Evolutionary conservation across 805 yeast genomes (phyloP).

Genomic region (Wickerhamomyces canadensis): DNA sequence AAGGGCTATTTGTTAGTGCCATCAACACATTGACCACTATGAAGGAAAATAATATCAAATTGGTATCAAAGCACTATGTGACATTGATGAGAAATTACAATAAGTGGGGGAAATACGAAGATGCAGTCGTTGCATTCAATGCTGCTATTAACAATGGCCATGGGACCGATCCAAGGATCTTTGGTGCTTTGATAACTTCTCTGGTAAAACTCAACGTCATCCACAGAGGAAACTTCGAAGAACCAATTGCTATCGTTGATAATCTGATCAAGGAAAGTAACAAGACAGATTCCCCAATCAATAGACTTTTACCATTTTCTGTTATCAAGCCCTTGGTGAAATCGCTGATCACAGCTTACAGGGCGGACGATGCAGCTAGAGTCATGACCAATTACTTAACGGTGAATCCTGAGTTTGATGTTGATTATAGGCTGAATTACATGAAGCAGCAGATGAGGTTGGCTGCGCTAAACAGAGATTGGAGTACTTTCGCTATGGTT

Average conservation of each 20-base stretch:
- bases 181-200: constrained; percentile 26
- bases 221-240: constrained; percentile 22
- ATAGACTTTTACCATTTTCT: constrained; percentile 27
- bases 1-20: constrained; percentile 24
- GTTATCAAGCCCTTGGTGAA: constrained; percentile 32
- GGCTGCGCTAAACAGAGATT: constrained; percentile 23
- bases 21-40: constrained; percentile 25
- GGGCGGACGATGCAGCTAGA: constrained; percentile 27
- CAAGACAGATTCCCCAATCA: constrained; percentile 16
- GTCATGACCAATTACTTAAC: constrained; percentile 27
- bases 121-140: constrained; percentile 23
- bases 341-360: constrained; percentile 24
- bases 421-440: constrained; percentile 19
- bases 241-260: constrained; percentile 26
- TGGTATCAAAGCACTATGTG: constrained; percentile 24
- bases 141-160: constrained; percentile 21
- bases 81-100: constrained; percentile 27
- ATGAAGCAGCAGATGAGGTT: constrained; percentile 28
- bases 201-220: constrained; percentile 25
- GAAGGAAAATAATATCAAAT: constrained; percentile 16
- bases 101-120: constrained; percentile 21
- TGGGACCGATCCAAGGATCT: constrained; percentile 22
- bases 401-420: constrained; percentile 21
- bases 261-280: constrained; percentile 25
- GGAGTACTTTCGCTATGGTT: constrained; percentile 28